phyloP scores from a whole-genome alignment of 192 early-diverging fungal species.

The Jimgerdemannia lactiflua region DNA sequence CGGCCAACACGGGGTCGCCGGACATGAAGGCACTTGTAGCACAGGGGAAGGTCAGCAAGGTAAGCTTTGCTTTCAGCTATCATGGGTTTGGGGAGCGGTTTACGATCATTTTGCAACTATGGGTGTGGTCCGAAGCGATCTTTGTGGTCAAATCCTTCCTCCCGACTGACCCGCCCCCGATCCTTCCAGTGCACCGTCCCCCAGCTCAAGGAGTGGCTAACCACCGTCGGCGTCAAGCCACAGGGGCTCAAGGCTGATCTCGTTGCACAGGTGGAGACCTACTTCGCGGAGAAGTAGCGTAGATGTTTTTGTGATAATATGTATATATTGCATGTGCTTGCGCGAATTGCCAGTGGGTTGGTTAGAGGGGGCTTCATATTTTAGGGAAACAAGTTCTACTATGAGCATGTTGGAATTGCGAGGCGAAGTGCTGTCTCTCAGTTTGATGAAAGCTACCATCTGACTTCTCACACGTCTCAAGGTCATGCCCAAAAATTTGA shows the following conservation, averaged over 20 bases:
- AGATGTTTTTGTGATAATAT: too few relatives aligned
- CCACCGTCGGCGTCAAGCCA: slow-evolving; percentile 25
- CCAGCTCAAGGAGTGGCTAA: slow-evolving; percentile 38
- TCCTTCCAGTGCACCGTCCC: slow-evolving; percentile 34
- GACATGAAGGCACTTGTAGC: slow-evolving; percentile 20
- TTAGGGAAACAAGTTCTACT: too few relatives aligned
- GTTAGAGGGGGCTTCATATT: too few relatives aligned
- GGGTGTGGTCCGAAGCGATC: neutral
- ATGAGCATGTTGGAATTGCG: too few relatives aligned
- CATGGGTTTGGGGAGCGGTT: neutral
- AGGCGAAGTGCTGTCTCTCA: too few relatives aligned
- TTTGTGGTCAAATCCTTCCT: neutral
- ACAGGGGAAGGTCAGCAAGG: slow-evolving; percentile 23
- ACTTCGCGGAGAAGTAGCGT: slow-evolving; percentile 21
- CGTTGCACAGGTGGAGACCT: slow-evolving; percentile 33
- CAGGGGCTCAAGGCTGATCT: slow-evolving; percentile 33
- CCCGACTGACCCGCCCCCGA: neutral
- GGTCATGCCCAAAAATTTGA: too few relatives aligned
- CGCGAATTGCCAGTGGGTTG: too few relatives aligned
- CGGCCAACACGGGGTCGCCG: slow-evolving; percentile 11
- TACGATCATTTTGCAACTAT: neutral
- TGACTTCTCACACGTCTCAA: too few relatives aligned
- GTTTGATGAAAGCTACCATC: too few relatives aligned
- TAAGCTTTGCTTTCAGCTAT: slow-evolving; percentile 5
- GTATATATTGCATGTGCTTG: too few relatives aligned